These are phyloP conservation scores for Diplodia corticola DNA, from an alignment of 2,329 filamentous ascomycete genomes.

Conservation along the genomic window DNA sequence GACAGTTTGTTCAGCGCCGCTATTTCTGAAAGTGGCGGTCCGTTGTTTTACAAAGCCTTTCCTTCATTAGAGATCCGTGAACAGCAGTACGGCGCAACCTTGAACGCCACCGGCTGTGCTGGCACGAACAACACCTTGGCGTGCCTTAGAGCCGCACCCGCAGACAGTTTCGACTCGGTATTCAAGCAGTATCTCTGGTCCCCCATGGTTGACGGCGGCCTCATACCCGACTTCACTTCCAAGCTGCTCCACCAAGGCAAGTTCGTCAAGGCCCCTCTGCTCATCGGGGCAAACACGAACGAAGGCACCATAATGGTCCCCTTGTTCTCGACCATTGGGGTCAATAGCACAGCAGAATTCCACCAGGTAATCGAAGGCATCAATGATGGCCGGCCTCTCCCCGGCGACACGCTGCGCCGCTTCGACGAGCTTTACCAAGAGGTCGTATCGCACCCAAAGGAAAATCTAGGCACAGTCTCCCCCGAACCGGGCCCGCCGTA, in stretches of 20 bases:
- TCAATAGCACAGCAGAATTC: constrained; percentile 56
- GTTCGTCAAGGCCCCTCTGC: constrained; percentile 63
- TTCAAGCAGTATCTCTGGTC: constrained; percentile 24
- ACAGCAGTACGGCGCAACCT: constrained; percentile 30
- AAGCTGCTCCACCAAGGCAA: constrained; percentile 44
- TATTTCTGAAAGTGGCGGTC: constrained; percentile 42
- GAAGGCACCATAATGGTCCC: constrained; percentile 58
- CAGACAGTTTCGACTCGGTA: constrained; percentile 29
- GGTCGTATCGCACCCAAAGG: too few relatives aligned
- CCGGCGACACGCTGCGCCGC: too few relatives aligned
- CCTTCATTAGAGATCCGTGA: constrained; percentile 30
- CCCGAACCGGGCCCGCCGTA: too few relatives aligned
- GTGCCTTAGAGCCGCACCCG: constrained; percentile 23
- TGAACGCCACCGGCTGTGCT: constrained; percentile 1
- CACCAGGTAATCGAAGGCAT: constrained; percentile 36
- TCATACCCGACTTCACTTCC: constrained; percentile 29
- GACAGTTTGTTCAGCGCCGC: constrained; percentile 43
- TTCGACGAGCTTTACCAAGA: too few relatives aligned
- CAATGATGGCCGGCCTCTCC: too few relatives aligned
- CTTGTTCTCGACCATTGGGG: constrained; percentile 56
- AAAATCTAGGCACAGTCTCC: too few relatives aligned
- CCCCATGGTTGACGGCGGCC: constrained; percentile 30
- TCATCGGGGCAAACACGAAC: constrained; percentile 64
- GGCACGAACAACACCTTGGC: not conserved
- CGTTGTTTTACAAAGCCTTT: constrained; percentile 26